phyloP scores from a whole-genome alignment of 805 yeast species.

The Sugiyamaella lignohabitans region DNA sequence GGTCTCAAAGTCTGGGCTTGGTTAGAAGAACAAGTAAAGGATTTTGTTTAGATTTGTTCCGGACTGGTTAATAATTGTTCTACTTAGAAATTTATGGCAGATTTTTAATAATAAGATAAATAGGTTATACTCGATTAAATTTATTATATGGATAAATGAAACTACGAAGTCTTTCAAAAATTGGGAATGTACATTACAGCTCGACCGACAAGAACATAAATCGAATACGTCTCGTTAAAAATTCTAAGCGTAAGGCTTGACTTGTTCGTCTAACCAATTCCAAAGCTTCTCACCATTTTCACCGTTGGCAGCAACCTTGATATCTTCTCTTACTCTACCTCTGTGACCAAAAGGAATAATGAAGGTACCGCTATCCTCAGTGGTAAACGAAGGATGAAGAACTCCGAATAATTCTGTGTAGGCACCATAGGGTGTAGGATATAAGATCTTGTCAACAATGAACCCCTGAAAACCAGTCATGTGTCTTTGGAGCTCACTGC shows the following conservation, averaged over 20 bases:
- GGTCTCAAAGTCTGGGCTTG: constrained; percentile 34
- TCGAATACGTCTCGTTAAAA: too few species aligned
- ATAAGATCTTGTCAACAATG: constrained; percentile 8
- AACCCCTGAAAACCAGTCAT: constrained; percentile 1
- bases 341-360: constrained; percentile 40
- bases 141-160: too few species aligned
- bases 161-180: too few species aligned
- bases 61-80: too few species aligned
- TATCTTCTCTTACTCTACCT: constrained; percentile 35
- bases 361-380: constrained; percentile 33
- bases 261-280: constrained; percentile 32
- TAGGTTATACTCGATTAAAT: too few species aligned
- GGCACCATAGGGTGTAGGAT: constrained; percentile 36
- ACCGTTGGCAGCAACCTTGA: constrained; percentile 29
- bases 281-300: constrained; percentile 33
- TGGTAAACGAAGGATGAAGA: constrained; percentile 35
- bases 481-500: constrained; percentile 33
- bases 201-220: too few species aligned
- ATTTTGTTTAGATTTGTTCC: constrained; percentile 2
- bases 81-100: too few species aligned
- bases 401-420: constrained; percentile 41
- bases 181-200: too few species aligned
- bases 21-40: constrained; percentile 27
- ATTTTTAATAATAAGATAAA: too few species aligned
- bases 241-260: constrained; percentile 6